Evolutionary conservation across 805 yeast species (phyloP), one percentile per base, ranked within the genome.

Genomic region (Candida oleophila): DNA sequence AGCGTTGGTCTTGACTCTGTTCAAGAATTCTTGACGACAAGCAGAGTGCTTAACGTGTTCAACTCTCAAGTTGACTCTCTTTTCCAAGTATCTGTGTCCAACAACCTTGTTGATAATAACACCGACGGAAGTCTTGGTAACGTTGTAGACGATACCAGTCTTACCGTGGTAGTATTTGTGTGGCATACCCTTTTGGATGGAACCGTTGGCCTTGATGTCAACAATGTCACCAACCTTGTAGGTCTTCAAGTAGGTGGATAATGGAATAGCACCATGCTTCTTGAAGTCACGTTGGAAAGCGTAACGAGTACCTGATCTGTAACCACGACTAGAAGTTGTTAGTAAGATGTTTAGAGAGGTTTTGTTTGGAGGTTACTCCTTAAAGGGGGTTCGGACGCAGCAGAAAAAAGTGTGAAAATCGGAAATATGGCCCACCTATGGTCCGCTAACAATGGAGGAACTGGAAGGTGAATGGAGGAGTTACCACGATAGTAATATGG

Each of bases 111-210:
- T 87, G 74, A 94, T 77, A 70, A 94, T 89, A 66, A 94, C 94
- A 87, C 99, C 99, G 60, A 94, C 98, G 59, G 99, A 81, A 56
- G 96, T 79, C 85, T 89, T 94, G 87, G 99, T 92, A 64, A 94
- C 95, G 85, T 94, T 94, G 96, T 84, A 94, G 61, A 94, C 84
- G 66, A 94, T 89, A 86, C 99, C 99, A 62, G 99, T 94, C 86
- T 91, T 94, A 80, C 99, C 99, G 85, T 94, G 97, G 97, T 94
- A 94, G 87, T 82, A 91, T 83, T 94, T 94, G 90, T 89, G 96
- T 76, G 99, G 99, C 97, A 94, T 89, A 89, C 98, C 97, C 87
- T 92, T 91, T 77, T 94, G 98, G 83, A 91, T 82, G 63, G 99
- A 83, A 84, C 97, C 97, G 76, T 94, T 94, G 77, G 95, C 99